Percentiles rank a stretch among this genome's conserved stretches.
Evolutionary conservation across 345 rosid species (phyloP).

Genomic region (Eucalyptus urophylla): DNA sequence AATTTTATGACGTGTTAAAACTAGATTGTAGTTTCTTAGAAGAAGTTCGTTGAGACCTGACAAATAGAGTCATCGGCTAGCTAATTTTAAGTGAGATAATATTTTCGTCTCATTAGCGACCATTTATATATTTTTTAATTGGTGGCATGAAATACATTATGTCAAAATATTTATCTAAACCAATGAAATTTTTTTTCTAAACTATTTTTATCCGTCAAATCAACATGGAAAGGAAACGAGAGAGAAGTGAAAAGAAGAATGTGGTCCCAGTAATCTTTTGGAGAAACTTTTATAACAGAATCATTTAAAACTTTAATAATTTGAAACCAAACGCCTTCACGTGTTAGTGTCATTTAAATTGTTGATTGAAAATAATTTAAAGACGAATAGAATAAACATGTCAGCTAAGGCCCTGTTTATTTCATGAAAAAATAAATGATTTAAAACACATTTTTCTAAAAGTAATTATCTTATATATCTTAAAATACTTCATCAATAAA

Average conservation of each 20-base stretch:
- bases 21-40: not conserved
- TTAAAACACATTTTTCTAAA: not conserved
- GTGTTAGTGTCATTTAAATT: not conserved
- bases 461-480: not conserved
- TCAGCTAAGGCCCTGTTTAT: accelerated
- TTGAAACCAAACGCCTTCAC: not conserved
- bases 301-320: not conserved
- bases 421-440: accelerated
- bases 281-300: not conserved
- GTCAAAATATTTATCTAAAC: not conserved
- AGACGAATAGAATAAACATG: accelerated
- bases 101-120: not conserved
- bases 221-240: not conserved
- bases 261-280: not conserved
- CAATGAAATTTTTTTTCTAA: not conserved
- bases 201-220: not conserved
- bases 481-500: not conserved
- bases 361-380: not conserved
- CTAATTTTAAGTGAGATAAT: not conserved
- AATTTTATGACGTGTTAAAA: not conserved
- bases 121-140: not conserved
- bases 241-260: not conserved
- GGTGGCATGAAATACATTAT: not conserved
- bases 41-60: not conserved
- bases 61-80: not conserved